Conservation (phyloP, 164 flowering plant genomes). For the Chimonanthus salicifolius region DNA sequence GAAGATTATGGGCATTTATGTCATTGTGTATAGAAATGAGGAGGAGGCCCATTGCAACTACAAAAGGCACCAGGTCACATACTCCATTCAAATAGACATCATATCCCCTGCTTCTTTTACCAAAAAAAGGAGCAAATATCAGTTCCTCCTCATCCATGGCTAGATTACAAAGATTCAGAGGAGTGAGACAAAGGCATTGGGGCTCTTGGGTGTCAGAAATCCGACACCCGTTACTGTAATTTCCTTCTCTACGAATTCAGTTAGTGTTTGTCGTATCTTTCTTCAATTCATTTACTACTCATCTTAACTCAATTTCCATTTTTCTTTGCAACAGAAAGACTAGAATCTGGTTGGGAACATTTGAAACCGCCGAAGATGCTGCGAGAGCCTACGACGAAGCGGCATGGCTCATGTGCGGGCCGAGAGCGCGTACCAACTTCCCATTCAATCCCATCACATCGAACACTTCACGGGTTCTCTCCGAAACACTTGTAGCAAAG, state of each 20-base stretch:
- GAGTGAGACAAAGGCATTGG: constrained; percentile 24
- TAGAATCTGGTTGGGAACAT: constrained; percentile 21
- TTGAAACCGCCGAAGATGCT: constrained; percentile 22
- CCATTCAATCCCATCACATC: constrained; percentile 13
- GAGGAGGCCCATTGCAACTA: not conserved
- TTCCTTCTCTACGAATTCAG: not conserved
- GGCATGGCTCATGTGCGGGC: constrained; percentile 17
- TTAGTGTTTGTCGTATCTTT: not conserved
- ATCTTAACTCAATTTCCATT: not conserved
- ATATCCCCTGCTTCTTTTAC: not conserved
- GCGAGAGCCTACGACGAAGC: constrained; percentile 22
- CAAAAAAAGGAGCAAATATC: not conserved
- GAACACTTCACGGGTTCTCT: constrained; percentile 1
- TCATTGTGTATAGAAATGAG: not conserved
- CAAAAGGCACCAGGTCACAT: constrained; percentile 5
- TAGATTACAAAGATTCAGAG: constrained; percentile 17
- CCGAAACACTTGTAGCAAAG: constrained; percentile 13
- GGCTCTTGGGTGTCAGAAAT: constrained; percentile 25
- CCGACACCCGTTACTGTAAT: constrained; percentile 19
- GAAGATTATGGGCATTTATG: not conserved
- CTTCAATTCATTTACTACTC: not conserved
- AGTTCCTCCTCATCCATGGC: constrained; percentile 14
- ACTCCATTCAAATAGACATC: constrained; percentile 3
- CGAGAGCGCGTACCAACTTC: constrained; percentile 16
- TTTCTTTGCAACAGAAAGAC: constrained; percentile 13